These are phyloP conservation scores for Aphanoascus verrucosus DNA, from an alignment of 2,329 filamentous ascomycete genomes.

Conservation along the genomic window DNA sequence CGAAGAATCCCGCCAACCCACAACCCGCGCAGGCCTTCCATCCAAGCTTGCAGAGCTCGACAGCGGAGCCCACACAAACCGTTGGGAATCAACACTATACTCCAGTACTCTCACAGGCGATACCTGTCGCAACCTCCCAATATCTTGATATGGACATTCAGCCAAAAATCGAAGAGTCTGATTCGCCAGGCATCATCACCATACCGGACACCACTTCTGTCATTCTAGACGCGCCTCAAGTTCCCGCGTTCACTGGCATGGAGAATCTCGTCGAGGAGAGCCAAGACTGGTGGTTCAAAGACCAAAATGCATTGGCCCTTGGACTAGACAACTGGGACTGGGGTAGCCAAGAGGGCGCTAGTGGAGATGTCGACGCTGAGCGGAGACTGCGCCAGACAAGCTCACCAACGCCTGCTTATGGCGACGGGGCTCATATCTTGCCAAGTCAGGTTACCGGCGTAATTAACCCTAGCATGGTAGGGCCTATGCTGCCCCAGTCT, in stretches of 20 bases:
- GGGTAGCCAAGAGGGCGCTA: conserved; percentile 3
- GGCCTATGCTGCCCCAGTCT: background rate
- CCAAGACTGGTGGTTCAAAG: conserved; percentile 54
- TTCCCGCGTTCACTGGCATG: conserved; percentile 43
- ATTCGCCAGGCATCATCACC: conserved; percentile 1
- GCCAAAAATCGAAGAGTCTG: background rate
- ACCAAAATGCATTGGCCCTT: conserved; percentile 50
- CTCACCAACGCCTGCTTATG: background rate
- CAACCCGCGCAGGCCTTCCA: background rate
- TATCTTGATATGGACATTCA: background rate
- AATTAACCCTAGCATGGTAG: background rate
- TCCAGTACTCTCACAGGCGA: background rate
- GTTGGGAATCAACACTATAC: too few relatives aligned
- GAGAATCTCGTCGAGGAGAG: conserved; percentile 52
- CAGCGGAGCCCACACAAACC: background rate
- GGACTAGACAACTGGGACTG: conserved; percentile 48
- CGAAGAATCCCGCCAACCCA: background rate
- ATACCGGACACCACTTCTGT: background rate
- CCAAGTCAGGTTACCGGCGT: background rate
- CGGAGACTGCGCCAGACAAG: conserved; percentile 1
- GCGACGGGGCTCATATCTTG: background rate
- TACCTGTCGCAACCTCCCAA: background rate
- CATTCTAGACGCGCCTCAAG: conserved; percentile 7
- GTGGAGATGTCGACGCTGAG: conserved; percentile 5
- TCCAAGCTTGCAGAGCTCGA: conserved; percentile 17